Evolutionary conservation across 345 rosid species (phyloP), one percentile per base, ranked within the genome.

Genomic region (Microthlaspi erraticum): DNA sequence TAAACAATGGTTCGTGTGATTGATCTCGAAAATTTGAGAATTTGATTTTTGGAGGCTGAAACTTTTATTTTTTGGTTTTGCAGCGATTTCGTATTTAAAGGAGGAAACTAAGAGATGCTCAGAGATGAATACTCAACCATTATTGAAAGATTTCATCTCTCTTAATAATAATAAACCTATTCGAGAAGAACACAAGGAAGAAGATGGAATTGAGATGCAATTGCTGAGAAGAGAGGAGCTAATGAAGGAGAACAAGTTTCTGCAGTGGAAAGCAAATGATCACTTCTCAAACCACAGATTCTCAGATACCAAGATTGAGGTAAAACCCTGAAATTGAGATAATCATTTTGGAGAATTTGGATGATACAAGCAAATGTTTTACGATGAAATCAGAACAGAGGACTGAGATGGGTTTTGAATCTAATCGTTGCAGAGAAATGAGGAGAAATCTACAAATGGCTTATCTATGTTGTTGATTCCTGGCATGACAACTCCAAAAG

Each of bases 111-210:
- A 77, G 73, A 85, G 79, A 51, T 79, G 81, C 16, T 57, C 58
- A 31, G 75, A 81, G 18, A 77, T 68, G 53, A 72, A 68, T n/a
- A 71, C 72, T 62, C 75, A 73, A 67, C 96, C 97, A 17, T 84
- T 87, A 6, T 81, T 86, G 31, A 95, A 84, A 74, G 91, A 86
- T 73, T 86, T 89, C 75, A 86, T 87, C 65, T 91, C 97, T 33
- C 51, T 86, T 78, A 75, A 83, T 79, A 80, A 76, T 78, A 75
- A 83, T 79, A 80, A 76, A 41, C 73, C 67, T 10, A 20, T 63
- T 52, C 18, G 42, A 31, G 79, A 79, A 1, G 73, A 72, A 29
- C 37, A 7, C 13, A 16, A 32, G 44, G 76, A 74, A 63, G 79
- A 48, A 59, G 71, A 49, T 51, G 64, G 60, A 2, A 46, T n/a